A percentile compares a stretch with the other conserved stretches of the same genome.
Conservation (phyloP, 805 yeast species). For the Cephaloascus albidus region DNA sequence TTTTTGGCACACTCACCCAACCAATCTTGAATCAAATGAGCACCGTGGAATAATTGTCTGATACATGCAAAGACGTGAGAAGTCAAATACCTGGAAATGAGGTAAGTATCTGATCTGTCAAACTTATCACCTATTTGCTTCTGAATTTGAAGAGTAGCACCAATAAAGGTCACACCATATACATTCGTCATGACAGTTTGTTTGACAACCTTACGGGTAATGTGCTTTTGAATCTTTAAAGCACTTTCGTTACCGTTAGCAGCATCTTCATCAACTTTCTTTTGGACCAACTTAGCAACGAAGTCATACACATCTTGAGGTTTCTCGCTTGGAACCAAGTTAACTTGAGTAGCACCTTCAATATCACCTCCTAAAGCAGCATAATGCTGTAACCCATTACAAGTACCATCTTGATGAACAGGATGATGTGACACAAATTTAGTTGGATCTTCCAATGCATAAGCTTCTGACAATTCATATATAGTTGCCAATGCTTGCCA, state of each 20-base stretch:
- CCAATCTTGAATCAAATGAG: slow-evolving; percentile 96
- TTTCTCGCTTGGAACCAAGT: slow-evolving; percentile 56
- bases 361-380: slow-evolving; percentile 83
- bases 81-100: slow-evolving; percentile 59
- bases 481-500: slow-evolving; percentile 76
- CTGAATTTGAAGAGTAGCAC: slow-evolving; percentile 84
- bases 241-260: slow-evolving; percentile 48
- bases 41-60: slow-evolving; percentile 80
- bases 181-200: slow-evolving; percentile 98
- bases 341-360: slow-evolving; percentile 78
- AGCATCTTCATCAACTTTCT: slow-evolving; percentile 44
- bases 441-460: slow-evolving; percentile 52
- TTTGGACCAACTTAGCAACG: slow-evolving; percentile 57
- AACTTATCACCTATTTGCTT: slow-evolving; percentile 61
- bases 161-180: slow-evolving; percentile 91
- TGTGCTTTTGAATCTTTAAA: slow-evolving; percentile 42
- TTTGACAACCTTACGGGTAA: slow-evolving; percentile 83
- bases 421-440: slow-evolving; percentile 64
- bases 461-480: slow-evolving; percentile 55
- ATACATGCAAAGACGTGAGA: slow-evolving; percentile 73
- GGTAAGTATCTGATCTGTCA: slow-evolving; percentile 34
- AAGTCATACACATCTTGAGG: slow-evolving; percentile 73
- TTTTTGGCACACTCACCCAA: slow-evolving; percentile 76
- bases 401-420: slow-evolving; percentile 81
- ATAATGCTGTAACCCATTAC: slow-evolving; percentile 80